These are phyloP conservation scores for Penicillium corylophilum DNA, from an alignment of 2,329 filamentous ascomycete species.

Conservation along the genomic window DNA sequence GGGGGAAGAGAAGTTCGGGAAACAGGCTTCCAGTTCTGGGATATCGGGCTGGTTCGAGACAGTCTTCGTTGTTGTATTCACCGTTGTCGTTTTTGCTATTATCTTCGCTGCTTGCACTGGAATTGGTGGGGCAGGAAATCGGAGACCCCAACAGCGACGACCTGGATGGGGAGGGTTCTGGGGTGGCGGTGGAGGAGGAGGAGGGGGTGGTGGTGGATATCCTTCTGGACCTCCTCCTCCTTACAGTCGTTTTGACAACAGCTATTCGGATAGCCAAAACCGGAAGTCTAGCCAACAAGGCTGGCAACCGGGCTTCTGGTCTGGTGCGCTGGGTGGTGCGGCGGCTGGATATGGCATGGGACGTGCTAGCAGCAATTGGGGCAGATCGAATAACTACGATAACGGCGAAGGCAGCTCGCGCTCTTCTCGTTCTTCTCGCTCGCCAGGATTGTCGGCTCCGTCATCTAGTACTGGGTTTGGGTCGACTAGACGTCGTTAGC, in stretches of 20 bases:
- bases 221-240: constrained; percentile 41
- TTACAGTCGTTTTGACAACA: constrained; percentile 33
- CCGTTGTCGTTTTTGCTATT: constrained; percentile 28
- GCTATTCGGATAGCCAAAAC: constrained; percentile 10
- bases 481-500: constrained; percentile 43
- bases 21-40: constrained; percentile 28
- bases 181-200: constrained; percentile 35
- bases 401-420: constrained; percentile 36
- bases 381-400: constrained; percentile 20
- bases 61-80: constrained; percentile 36
- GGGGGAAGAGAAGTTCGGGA: constrained; percentile 70
- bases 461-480: constrained; percentile 47
- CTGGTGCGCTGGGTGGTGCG: constrained; percentile 44
- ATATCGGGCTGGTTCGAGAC: constrained; percentile 21
- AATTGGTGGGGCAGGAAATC: constrained; percentile 23
- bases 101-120: constrained; percentile 28
- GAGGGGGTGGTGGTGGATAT: constrained; percentile 31
- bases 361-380: constrained; percentile 15
- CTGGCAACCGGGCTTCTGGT: constrained; percentile 51
- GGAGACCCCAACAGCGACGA: constrained; percentile 16
- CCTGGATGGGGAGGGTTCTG: constrained; percentile 28
- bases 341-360: constrained; percentile 45
- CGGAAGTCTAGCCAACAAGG: constrained; percentile 18
- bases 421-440: constrained; percentile 29
- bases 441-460: constrained; percentile 34